phyloP scores from a whole-genome alignment of 768 basidiomycete genomes.

The Termitomyces sp. region DNA sequence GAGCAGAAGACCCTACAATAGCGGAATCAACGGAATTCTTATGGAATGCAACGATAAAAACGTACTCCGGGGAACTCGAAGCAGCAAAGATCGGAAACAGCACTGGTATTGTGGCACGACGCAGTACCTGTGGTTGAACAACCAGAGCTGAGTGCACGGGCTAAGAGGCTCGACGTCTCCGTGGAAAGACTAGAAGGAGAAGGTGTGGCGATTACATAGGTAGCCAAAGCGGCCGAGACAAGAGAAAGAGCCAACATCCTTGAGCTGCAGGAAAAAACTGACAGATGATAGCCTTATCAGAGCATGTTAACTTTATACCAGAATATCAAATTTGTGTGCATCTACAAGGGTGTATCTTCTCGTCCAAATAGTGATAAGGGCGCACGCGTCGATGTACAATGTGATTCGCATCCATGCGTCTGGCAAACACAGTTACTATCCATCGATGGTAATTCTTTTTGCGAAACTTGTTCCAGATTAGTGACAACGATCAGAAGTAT shows the following conservation, averaged over 20 bases:
- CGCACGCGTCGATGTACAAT: conserved; percentile 9
- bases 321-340: neutral
- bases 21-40: neutral
- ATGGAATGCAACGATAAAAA: conserved; percentile 10
- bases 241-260: conserved; percentile 5
- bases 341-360: neutral
- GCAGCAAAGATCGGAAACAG: conserved; percentile 54
- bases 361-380: conserved; percentile 1
- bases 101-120: conserved; percentile 56
- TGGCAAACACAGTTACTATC: neutral
- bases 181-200: conserved; percentile 3
- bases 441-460: neutral
- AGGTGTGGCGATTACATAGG: conserved; percentile 6
- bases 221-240: neutral
- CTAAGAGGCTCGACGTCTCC: conserved; percentile 20
- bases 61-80: conserved; percentile 65
- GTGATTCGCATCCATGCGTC: conserved; percentile 2
- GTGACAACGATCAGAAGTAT: neutral
- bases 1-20: conserved; percentile 54
- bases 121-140: conserved; percentile 47
- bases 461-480: neutral
- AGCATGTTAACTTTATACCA: neutral
- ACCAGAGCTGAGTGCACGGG: conserved; percentile 35
- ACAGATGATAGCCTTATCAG: neutral
- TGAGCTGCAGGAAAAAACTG: neutral